A percentile compares a stretch with the other conserved stretches of the same genome.
Evolutionary conservation across 2,329 filamentous ascomycete genomes (phyloP).

Genomic region (Scleromitrula shiraiana): DNA sequence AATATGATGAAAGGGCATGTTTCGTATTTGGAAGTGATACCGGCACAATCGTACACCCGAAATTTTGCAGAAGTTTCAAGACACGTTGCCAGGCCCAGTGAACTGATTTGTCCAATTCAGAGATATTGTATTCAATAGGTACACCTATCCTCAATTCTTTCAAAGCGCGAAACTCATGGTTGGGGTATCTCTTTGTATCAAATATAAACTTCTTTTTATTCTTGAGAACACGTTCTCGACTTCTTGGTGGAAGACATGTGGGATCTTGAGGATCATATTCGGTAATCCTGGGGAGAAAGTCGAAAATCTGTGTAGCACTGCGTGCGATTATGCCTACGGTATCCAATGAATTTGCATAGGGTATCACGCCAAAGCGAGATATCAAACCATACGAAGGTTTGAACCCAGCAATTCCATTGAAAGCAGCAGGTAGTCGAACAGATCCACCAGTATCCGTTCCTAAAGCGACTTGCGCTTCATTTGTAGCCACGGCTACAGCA

Average conservation of each 20-base stretch:
- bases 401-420: constrained; percentile 59
- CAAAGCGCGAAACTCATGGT: constrained; percentile 1
- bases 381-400: constrained; percentile 66
- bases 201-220: background rate
- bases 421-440: constrained; percentile 63
- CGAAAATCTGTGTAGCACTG: constrained; percentile 31
- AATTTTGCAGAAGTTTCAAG: constrained; percentile 48
- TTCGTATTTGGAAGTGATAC: constrained; percentile 78
- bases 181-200: background rate
- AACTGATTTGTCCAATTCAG: constrained; percentile 64
- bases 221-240: constrained; percentile 31
- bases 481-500: constrained; percentile 69
- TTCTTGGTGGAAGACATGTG: constrained; percentile 43
- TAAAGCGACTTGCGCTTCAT: constrained; percentile 54
- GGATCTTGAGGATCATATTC: constrained; percentile 32
- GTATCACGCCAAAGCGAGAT: constrained; percentile 61
- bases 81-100: constrained; percentile 60
- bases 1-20: constrained; percentile 85
- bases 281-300: constrained; percentile 20
- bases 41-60: constrained; percentile 65
- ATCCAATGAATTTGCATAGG: constrained; percentile 68
- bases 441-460: constrained; percentile 84
- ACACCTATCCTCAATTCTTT: constrained; percentile 42
- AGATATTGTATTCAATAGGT: constrained; percentile 78
- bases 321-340: constrained; percentile 58